A percentile compares a stretch with the other conserved stretches of the same genome.
phyloP scores from a whole-genome alignment of 768 basidiomycete species.

The Serendipita vermifera region DNA sequence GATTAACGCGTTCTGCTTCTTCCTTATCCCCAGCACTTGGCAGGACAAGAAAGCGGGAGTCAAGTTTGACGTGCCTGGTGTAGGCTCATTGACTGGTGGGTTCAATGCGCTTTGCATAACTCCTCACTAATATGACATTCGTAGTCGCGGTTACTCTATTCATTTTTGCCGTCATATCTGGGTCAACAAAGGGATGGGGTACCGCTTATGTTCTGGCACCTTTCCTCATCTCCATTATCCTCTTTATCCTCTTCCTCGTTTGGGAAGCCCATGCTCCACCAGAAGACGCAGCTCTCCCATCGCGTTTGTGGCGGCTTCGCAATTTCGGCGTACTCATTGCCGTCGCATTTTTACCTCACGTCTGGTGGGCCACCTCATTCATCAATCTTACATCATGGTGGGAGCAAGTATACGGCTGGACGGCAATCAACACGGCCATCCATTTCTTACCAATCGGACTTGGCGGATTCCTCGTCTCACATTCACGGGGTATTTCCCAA shows the following conservation, averaged over 20 bases:
- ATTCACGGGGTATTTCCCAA: slow-evolving; percentile 30
- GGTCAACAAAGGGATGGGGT: slow-evolving; percentile 38
- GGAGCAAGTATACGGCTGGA: slow-evolving; percentile 7
- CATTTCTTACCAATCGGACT: slow-evolving; percentile 25
- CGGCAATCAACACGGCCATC: slow-evolving; percentile 12
- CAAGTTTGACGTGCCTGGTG: too few relatives aligned
- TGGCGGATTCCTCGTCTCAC: slow-evolving; percentile 25
- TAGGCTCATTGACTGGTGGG: too few relatives aligned
- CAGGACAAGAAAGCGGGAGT: too few relatives aligned
- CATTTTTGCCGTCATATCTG: slow-evolving; percentile 29
- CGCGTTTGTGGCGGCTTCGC: slow-evolving; percentile 12
- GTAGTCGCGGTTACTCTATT: slow-evolving; percentile 24
- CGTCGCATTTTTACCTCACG: slow-evolving; percentile 10
- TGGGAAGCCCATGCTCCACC: slow-evolving; percentile 34
- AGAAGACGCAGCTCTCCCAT: slow-evolving; percentile 28
- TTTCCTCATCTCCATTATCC: slow-evolving; percentile 32
- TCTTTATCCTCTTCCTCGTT: slow-evolving; percentile 34
- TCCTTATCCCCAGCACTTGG: slow-evolving; percentile 8
- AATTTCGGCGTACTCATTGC: slow-evolving; percentile 14
- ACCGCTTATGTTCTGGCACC: slow-evolving; percentile 33
- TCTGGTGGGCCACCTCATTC: neutral
- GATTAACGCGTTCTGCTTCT: neutral
- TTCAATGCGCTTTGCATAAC: neutral
- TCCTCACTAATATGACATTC: neutral
- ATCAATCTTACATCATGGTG: neutral